Evolutionary conservation across 768 basidiomycete genomes (phyloP).

Genomic region (Tricholoma terreum): DNA sequence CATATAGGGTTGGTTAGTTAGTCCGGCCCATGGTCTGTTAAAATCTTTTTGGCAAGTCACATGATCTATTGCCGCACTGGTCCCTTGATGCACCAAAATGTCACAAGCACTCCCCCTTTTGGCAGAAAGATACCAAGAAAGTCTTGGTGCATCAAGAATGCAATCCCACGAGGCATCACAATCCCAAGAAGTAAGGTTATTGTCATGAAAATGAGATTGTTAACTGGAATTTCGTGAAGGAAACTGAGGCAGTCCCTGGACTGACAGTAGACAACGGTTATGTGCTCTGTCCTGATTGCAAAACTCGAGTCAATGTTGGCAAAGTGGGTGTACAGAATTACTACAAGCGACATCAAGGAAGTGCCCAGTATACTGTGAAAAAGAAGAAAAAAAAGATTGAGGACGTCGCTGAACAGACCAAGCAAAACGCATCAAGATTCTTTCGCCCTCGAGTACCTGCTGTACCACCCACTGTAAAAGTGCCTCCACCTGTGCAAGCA

Average conservation of each 20-base stretch:
- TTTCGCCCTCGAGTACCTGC: background rate
- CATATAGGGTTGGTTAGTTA: slow-evolving; percentile 3
- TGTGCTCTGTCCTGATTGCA: background rate
- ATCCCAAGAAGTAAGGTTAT: no score
- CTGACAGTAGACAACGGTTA: background rate
- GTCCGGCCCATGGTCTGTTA: background rate
- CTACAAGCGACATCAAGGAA: background rate
- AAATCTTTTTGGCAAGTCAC: slow-evolving; percentile 1
- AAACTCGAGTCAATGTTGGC: background rate
- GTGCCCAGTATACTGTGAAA: background rate
- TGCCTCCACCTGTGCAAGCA: background rate
- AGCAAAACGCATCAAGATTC: background rate
- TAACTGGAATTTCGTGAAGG: background rate
- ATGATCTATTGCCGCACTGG: background rate
- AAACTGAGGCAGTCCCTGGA: background rate
- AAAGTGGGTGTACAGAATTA: background rate
- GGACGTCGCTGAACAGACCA: background rate
- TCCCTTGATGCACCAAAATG: no score
- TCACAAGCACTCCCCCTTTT: no score
- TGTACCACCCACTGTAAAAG: background rate
- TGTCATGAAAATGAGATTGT: no score
- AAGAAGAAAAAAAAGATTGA: background rate
- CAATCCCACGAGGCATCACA: no score
- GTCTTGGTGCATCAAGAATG: no score
- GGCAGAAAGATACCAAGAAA: no score